Evolutionary conservation across 2,329 filamentous ascomycete genomes (phyloP).

Genomic region (Corniculantispora saksenae): DNA sequence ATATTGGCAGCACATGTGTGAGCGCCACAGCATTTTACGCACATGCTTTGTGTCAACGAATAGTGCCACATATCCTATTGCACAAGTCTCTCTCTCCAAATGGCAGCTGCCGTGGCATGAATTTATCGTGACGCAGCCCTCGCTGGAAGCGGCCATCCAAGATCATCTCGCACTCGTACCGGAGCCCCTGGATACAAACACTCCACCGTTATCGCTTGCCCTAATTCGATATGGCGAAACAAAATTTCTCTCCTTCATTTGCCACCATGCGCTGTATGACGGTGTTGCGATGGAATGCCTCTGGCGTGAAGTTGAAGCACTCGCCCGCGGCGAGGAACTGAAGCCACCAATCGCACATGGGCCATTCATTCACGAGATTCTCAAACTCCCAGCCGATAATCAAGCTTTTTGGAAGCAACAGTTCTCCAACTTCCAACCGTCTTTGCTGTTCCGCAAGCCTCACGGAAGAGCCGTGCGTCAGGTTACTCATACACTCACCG

Average conservation of each 20-base stretch:
- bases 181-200: constrained; percentile 44
- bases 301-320: constrained; percentile 67
- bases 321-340: constrained; percentile 52
- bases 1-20: constrained; percentile 64
- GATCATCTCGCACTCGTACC: constrained; percentile 43
- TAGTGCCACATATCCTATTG: constrained; percentile 61
- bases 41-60: constrained; percentile 73
- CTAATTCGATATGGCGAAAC: constrained; percentile 36
- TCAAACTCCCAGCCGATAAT: constrained; percentile 47
- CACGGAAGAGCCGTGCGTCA: constrained; percentile 29
- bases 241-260: constrained; percentile 50
- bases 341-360: constrained; percentile 56
- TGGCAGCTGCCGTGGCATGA: constrained; percentile 44
- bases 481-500: constrained; percentile 29
- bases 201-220: constrained; percentile 48
- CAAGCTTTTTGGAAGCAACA: constrained; percentile 67
- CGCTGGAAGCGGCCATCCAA: constrained; percentile 39
- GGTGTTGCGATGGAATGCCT: constrained; percentile 73
- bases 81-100: constrained; percentile 66
- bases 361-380: constrained; percentile 62
- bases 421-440: constrained; percentile 51
- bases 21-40: constrained; percentile 73
- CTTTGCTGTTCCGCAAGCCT: constrained; percentile 28
- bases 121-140: constrained; percentile 32
- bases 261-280: constrained; percentile 86